A percentile compares a stretch with the other conserved stretches of the same genome.
These are phyloP conservation scores for Polytrichum commune DNA, from an alignment of 225 moss, liverwort and hornwort genomes.

Conservation along the genomic window DNA sequence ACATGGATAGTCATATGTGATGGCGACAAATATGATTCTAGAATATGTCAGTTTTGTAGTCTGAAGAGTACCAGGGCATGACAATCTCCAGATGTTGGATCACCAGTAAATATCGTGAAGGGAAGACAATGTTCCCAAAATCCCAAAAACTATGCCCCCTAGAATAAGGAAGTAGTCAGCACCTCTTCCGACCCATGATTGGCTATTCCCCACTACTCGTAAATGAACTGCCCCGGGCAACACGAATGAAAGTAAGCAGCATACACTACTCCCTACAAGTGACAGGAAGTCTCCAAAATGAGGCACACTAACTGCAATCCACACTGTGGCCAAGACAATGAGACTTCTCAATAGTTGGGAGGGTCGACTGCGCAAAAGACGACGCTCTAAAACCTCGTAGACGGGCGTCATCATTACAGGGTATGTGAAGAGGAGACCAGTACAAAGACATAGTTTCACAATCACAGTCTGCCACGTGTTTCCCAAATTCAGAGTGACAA, in stretches of 20 bases:
- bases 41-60: too few relatives aligned
- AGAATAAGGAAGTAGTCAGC: slow-evolving; percentile 58
- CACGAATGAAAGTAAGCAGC: slow-evolving; percentile 80
- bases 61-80: too few relatives aligned
- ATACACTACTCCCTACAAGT: slow-evolving; percentile 89
- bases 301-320: slow-evolving; percentile 81
- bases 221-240: slow-evolving; percentile 84
- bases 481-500: slow-evolving; percentile 85
- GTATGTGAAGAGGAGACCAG: slow-evolving; percentile 83
- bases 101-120: slow-evolving; percentile 44
- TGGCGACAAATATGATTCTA: too few relatives aligned
- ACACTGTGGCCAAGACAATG: slow-evolving; percentile 54
- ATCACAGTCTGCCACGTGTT: slow-evolving; percentile 61
- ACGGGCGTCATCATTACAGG: slow-evolving; percentile 98
- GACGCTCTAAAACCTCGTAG: slow-evolving; percentile 81
- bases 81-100: neutral
- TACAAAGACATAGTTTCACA: slow-evolving; percentile 73
- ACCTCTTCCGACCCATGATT: slow-evolving; percentile 24
- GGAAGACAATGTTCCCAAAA: slow-evolving; percentile 68
- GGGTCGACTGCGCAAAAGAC: slow-evolving; percentile 48
- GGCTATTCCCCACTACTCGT: slow-evolving; percentile 35
- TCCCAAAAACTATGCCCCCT: slow-evolving; percentile 61
- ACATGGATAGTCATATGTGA: too few relatives aligned
- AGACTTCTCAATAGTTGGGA: slow-evolving; percentile 46
- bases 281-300: slow-evolving; percentile 79